These are phyloP conservation scores for Ceratocystis papillata DNA, from an alignment of 2,329 filamentous ascomycete species.

Conservation along the genomic window DNA sequence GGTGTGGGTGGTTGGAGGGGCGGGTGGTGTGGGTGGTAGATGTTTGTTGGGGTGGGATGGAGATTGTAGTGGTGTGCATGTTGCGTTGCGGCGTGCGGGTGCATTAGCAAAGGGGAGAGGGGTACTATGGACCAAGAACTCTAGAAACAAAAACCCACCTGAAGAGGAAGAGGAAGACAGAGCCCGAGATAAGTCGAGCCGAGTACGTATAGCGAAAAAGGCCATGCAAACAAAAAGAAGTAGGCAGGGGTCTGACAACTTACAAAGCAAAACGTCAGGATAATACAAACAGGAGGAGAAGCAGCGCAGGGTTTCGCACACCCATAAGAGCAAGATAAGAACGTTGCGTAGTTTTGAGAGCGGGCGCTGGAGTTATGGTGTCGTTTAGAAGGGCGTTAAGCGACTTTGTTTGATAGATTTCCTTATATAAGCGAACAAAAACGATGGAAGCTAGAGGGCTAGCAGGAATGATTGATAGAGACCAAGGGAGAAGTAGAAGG, in stretches of 20 bases:
- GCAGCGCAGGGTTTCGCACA: background rate
- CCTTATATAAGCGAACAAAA: conserved; percentile 17
- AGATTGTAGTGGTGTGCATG: background rate
- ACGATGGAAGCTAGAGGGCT: conserved; percentile 15
- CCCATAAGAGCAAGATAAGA: background rate
- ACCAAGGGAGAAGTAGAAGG: background rate
- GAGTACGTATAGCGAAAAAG: background rate
- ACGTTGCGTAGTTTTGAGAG: background rate
- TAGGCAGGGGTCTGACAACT: background rate
- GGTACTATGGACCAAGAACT: background rate
- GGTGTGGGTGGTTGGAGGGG: too few species aligned
- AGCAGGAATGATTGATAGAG: conserved; percentile 6
- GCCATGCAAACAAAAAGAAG: background rate
- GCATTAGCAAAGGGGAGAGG: conserved; percentile 3
- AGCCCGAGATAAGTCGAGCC: conserved; percentile 8
- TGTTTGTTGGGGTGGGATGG: background rate
- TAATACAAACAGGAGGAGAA: too few species aligned
- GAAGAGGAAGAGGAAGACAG: background rate
- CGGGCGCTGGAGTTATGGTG: conserved; percentile 3
- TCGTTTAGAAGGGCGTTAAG: conserved; percentile 8
- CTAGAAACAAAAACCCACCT: background rate
- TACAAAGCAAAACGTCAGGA: background rate
- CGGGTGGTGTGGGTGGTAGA: too few species aligned
- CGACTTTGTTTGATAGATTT: conserved; percentile 9
- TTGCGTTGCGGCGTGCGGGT: background rate